Percentiles rank a stretch among this genome's conserved stretches.
These are phyloP conservation scores for Cochlearia excelsa DNA, from an alignment of 345 rosid species.

Conservation along the genomic window DNA sequence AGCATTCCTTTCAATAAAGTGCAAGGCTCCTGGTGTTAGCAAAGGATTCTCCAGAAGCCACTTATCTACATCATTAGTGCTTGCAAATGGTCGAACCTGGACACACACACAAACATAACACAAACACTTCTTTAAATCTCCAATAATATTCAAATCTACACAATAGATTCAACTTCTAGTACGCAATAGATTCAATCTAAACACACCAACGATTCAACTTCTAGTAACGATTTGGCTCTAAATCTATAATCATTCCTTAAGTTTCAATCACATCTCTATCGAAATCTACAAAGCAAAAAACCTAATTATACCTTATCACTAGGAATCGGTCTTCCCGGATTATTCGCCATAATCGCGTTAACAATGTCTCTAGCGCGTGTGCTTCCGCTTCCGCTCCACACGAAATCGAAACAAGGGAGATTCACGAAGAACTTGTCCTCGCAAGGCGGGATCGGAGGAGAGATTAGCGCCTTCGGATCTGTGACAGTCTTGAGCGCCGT, in stretches of 20 bases:
- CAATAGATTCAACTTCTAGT: too few relatives aligned
- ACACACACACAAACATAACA: too few relatives aligned
- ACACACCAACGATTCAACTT: too few relatives aligned
- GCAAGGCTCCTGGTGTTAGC: slow-evolving; percentile 71
- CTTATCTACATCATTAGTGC: slow-evolving; percentile 56
- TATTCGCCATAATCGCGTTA: slow-evolving; percentile 55
- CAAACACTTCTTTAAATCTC: too few relatives aligned
- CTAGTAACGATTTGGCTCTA: too few relatives aligned
- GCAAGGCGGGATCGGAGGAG: slow-evolving; percentile 69
- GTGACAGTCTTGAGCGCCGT: slow-evolving; percentile 34
- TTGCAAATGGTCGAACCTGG: slow-evolving; percentile 73
- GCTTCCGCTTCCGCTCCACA: slow-evolving; percentile 86
- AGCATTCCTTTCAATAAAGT: slow-evolving; percentile 53
- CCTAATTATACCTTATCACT: slow-evolving; percentile 43
- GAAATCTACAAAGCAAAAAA: too few relatives aligned
- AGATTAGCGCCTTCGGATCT: slow-evolving; percentile 47
- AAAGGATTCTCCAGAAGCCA: slow-evolving; percentile 62
- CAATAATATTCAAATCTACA: too few relatives aligned
- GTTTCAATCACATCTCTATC: too few relatives aligned
- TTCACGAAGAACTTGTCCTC: slow-evolving; percentile 63
- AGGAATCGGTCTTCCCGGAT: slow-evolving; percentile 69
- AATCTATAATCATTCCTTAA: too few relatives aligned
- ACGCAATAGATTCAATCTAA: too few relatives aligned
- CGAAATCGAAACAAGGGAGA: slow-evolving; percentile 71
- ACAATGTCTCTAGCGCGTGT: slow-evolving; percentile 38